Percentiles rank a stretch among this genome's conserved stretches.
Evolutionary conservation across 2,329 filamentous ascomycete genomes (phyloP).

Genomic region (Pseudogymnoascus pannorum): DNA sequence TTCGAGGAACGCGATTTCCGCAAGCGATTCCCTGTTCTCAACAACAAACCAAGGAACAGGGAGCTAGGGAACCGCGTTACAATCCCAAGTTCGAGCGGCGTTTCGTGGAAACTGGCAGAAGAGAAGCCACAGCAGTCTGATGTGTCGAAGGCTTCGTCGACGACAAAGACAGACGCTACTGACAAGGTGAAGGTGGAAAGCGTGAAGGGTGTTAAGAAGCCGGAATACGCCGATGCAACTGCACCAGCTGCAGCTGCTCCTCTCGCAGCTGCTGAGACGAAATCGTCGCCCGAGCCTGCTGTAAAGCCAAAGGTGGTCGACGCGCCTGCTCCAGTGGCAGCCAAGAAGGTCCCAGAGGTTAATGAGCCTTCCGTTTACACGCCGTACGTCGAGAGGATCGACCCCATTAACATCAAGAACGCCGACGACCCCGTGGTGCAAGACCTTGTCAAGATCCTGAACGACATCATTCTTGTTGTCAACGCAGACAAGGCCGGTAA

Average conservation of each 20-base stretch:
- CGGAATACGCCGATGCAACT: conserved; percentile 22
- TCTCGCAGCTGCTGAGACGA: conserved; percentile 20
- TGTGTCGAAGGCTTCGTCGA: background rate
- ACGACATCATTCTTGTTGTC: conserved; percentile 89
- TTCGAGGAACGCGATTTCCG: conserved; percentile 92
- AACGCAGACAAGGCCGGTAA: conserved; percentile 75
- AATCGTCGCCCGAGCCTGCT: conserved; percentile 22
- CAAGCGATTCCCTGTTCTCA: conserved; percentile 64
- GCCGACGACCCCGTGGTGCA: conserved; percentile 83
- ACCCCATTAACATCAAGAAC: conserved; percentile 67
- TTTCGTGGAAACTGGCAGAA: conserved; percentile 71
- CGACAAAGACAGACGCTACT: conserved; percentile 22
- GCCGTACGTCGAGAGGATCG: conserved; percentile 59
- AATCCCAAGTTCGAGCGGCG: conserved; percentile 77
- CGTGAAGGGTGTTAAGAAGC: conserved; percentile 30
- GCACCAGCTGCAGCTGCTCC: conserved; percentile 19
- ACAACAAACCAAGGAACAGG: conserved; percentile 27
- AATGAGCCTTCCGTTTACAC: conserved; percentile 58
- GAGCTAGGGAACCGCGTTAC: conserved; percentile 65
- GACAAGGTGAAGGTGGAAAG: conserved; percentile 26
- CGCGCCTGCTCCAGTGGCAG: conserved; percentile 14
- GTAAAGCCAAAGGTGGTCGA: background rate
- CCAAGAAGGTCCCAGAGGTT: conserved; percentile 48
- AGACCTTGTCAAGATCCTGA: conserved; percentile 89
- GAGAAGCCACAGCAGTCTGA: conserved; percentile 37